phyloP scores from a whole-genome alignment of 73 alveolate genomes.

The Paraurostyla sp. region DNA sequence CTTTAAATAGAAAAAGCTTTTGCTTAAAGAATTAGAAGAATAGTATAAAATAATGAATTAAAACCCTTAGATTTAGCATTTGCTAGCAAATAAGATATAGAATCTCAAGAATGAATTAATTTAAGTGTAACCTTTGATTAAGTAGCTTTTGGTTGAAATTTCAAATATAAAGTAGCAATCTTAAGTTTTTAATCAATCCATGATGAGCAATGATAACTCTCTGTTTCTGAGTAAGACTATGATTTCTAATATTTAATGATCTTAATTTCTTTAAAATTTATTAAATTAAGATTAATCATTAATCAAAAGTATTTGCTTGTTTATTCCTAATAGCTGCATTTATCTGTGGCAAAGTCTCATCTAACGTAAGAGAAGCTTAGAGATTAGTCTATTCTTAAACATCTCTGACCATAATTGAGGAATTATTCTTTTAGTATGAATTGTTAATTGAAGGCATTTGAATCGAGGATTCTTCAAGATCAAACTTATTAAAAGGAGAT shows the following conservation, averaged over 20 bases:
- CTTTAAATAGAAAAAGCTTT: not conserved
- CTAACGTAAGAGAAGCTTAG: not conserved
- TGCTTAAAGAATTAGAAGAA: constrained; percentile 23
- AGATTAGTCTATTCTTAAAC: not conserved
- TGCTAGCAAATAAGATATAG: not conserved
- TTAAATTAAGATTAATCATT: not conserved
- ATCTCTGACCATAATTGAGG: not conserved
- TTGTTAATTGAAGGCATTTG: not conserved
- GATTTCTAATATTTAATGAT: not conserved
- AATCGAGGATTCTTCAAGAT: not conserved
- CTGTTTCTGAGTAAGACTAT: constrained; percentile 3
- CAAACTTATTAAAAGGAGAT: not conserved
- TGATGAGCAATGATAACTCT: not conserved
- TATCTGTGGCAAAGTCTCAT: not conserved
- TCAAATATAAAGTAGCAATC: not conserved
- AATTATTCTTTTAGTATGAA: not conserved
- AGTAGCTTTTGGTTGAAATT: not conserved
- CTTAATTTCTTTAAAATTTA: not conserved
- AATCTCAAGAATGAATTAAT: not conserved
- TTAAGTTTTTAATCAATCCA: not conserved
- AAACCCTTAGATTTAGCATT: not conserved
- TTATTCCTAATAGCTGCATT: not conserved
- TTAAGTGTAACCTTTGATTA: not conserved
- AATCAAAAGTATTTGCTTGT: not conserved
- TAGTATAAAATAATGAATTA: not conserved